Evolutionary conservation across 129 eudicot species (phyloP).

Genomic region (Arctium lappa): DNA sequence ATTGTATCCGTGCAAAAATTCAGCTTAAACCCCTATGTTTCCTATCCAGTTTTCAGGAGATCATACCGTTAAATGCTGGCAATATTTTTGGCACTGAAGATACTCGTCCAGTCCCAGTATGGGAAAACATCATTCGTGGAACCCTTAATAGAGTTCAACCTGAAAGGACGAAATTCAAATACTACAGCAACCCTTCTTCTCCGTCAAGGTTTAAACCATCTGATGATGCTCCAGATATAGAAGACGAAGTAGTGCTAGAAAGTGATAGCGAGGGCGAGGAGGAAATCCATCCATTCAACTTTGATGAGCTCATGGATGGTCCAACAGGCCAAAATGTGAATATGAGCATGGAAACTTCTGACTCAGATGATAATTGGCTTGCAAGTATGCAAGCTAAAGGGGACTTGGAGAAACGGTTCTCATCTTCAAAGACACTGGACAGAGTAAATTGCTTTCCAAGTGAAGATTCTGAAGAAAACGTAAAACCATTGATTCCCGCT

Average conservation of each 20-base stretch:
- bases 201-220: conserved; percentile 82
- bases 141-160: conserved; percentile 58
- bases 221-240: conserved; percentile 70
- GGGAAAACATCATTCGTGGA: conserved; percentile 87
- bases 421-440: conserved; percentile 58
- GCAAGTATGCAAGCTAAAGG: conserved; percentile 12
- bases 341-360: conserved; percentile 1
- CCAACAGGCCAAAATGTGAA: conserved; percentile 5
- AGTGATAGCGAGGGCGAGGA: conserved; percentile 79
- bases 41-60: conserved; percentile 74
- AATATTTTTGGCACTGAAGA: conserved; percentile 94
- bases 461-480: conserved; percentile 39
- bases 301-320: conserved; percentile 42
- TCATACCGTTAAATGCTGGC: conserved; percentile 86
- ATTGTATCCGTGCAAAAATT: neutral
- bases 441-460: conserved; percentile 48
- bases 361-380: conserved; percentile 10
- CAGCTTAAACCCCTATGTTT: neutral
- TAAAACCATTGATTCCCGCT: conserved; percentile 3
- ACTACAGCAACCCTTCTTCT: conserved; percentile 90
- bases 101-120: conserved; percentile 66
- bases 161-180: conserved; percentile 48
- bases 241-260: conserved; percentile 67
- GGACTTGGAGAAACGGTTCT: conserved; percentile 41
- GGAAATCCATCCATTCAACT: conserved; percentile 64